Evolutionary conservation across 225 moss, liverwort and hornwort genomes (phyloP).

Genomic region (Sphagnum tenellum): DNA sequence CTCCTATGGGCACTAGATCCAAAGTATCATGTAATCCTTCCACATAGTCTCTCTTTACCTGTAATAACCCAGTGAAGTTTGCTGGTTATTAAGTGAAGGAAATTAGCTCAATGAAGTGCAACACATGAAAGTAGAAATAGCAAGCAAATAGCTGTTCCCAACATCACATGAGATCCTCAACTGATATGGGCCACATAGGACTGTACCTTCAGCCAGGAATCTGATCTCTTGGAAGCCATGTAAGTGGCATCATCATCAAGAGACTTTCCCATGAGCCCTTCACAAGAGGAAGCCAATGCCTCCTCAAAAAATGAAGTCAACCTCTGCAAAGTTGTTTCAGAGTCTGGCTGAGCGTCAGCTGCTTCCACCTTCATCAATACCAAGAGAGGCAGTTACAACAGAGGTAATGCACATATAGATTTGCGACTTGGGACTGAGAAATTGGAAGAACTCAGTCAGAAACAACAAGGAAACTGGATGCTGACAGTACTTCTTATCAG

Average conservation of each 20-base stretch:
- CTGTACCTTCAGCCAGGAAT: slow-evolving; percentile 87
- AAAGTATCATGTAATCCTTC: slow-evolving; percentile 85
- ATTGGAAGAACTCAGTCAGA: neutral
- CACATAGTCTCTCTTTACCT: slow-evolving; percentile 88
- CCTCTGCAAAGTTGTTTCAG: slow-evolving; percentile 33
- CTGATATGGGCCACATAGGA: neutral
- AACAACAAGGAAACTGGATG: neutral
- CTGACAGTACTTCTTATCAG: neutral
- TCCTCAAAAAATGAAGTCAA: slow-evolving; percentile 64
- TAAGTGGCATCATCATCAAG: slow-evolving; percentile 68
- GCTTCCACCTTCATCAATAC: slow-evolving; percentile 48
- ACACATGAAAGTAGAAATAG: neutral
- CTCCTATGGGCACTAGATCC: slow-evolving; percentile 91
- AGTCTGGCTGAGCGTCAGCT: slow-evolving; percentile 38
- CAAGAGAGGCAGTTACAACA: too few species aligned
- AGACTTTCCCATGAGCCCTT: slow-evolving; percentile 87
- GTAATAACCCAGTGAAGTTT: neutral
- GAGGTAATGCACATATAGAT: too few species aligned
- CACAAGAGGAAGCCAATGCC: slow-evolving; percentile 82
- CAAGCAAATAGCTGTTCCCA: neutral
- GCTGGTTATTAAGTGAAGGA: too few species aligned
- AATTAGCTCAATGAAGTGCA: too few species aligned
- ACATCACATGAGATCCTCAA: neutral
- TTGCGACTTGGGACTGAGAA: too few species aligned
- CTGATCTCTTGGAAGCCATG: slow-evolving; percentile 87